phyloP scores from a whole-genome alignment of 306 rosid genomes.

The Luffa acutangula region DNA sequence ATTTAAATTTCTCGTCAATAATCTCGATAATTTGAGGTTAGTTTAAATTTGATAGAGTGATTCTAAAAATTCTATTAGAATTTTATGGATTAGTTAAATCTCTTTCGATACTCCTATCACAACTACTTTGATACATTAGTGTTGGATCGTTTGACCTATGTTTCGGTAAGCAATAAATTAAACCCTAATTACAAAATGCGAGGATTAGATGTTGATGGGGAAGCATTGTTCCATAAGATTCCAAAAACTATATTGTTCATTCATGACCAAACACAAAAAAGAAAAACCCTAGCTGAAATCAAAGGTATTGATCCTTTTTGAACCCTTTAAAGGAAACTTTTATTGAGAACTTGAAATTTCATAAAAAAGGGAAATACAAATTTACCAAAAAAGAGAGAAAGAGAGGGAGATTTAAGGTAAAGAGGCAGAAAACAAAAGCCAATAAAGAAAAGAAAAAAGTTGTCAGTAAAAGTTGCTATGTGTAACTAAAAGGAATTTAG shows the following conservation, averaged over 20 bases:
- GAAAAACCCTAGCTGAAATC: background rate
- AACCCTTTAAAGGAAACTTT: background rate
- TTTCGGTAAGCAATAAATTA: background rate
- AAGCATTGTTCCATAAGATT: background rate
- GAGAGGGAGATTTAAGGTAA: background rate
- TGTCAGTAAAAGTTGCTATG: slow-evolving; percentile 8
- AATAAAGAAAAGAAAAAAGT: background rate
- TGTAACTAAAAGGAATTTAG: slow-evolving; percentile 3
- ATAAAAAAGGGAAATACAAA: background rate
- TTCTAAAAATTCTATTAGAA: too few species aligned
- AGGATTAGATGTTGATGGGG: background rate
- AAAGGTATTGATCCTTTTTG: background rate
- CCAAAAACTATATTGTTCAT: background rate
- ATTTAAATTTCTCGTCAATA: too few species aligned
- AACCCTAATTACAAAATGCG: background rate
- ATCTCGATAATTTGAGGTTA: too few species aligned
- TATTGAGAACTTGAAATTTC: background rate
- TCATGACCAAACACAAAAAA: background rate
- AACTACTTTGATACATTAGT: too few species aligned
- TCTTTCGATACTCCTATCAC: too few species aligned
- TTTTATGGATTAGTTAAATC: too few species aligned
- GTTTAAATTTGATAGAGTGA: too few species aligned
- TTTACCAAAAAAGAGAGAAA: background rate
- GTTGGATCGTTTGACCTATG: background rate
- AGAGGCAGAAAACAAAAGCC: background rate